Percentiles rank a stretch among this genome's conserved stretches.
These are phyloP conservation scores for Cryphonectria japonica DNA, from an alignment of 2,329 filamentous ascomycete species.

Conservation along the genomic window DNA sequence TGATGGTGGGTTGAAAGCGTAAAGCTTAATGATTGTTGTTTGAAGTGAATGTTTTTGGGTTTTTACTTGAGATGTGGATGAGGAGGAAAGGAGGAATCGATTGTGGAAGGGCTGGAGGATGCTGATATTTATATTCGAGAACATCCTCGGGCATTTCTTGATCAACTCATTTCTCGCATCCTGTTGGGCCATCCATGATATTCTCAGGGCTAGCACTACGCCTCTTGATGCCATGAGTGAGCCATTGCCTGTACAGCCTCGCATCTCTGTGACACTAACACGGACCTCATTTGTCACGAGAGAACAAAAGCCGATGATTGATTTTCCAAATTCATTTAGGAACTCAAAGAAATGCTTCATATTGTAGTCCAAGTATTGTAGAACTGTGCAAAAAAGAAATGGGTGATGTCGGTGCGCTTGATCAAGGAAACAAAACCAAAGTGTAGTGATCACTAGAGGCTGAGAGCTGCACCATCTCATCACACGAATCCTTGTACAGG, in stretches of 20 bases:
- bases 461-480: neutral
- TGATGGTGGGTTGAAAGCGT: conserved; percentile 33
- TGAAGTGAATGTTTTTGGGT: conserved; percentile 24
- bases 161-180: neutral
- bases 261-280: neutral
- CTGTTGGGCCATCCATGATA: neutral
- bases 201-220: neutral
- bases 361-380: conserved; percentile 24
- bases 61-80: conserved; percentile 31
- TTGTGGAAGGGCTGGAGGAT: conserved; percentile 26
- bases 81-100: conserved; percentile 22
- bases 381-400: conserved; percentile 9
- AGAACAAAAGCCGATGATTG: neutral
- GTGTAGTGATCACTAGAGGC: neutral
- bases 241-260: neutral
- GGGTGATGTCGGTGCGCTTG: neutral
- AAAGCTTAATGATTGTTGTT: conserved; percentile 29
- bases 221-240: neutral
- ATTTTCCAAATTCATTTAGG: conserved; percentile 4
- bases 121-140: conserved; percentile 33
- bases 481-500: neutral
- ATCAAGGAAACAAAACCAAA: too few relatives aligned
- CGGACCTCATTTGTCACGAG: neutral
- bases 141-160: neutral
- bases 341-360: neutral